Percentiles rank a stretch among this genome's conserved stretches.
Evolutionary conservation across 495 filamentous ascomycete genomes (phyloP).

Genomic region (Podospora anserina): DNA sequence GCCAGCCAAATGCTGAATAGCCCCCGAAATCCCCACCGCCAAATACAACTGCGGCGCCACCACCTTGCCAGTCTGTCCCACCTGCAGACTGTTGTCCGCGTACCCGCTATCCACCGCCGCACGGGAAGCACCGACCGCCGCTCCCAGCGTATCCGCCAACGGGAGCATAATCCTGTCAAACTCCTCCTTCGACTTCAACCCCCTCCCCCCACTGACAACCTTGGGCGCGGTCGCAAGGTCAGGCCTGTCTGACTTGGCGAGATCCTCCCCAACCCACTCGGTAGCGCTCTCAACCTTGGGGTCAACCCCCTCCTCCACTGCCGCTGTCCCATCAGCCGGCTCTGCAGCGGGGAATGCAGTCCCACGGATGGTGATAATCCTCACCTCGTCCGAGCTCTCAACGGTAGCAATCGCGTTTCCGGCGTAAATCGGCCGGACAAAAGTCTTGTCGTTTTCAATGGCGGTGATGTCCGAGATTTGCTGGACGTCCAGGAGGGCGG

Average conservation of each 20-base stretch:
- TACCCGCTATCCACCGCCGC: conserved; percentile 97
- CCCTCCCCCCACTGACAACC: conserved; percentile 92
- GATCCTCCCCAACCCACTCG: conserved; percentile 92
- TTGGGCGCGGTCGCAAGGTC: conserved; percentile 82
- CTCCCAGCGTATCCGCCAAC: conserved; percentile 84
- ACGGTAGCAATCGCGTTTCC: conserved; percentile 98
- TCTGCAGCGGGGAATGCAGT: conserved; percentile 75
- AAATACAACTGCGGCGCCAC: conserved; percentile 95
- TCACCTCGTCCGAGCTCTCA: conserved; percentile 79
- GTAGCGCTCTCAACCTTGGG: conserved; percentile 66
- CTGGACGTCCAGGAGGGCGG: conserved; percentile 89
- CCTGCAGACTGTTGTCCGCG: conserved; percentile 98
- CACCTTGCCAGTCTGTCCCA: conserved; percentile 98
- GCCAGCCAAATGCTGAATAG: conserved; percentile 96
- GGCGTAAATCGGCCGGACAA: conserved; percentile 95
- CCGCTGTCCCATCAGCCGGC: conserved; percentile 50
- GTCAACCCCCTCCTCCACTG: conserved; percentile 64
- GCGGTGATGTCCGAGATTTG: conserved; percentile 87
- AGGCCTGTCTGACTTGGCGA: conserved; percentile 90
- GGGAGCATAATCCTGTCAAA: conserved; percentile 91
- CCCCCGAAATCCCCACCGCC: conserved; percentile 91
- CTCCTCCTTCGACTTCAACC: conserved; percentile 94
- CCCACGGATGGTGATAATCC: conserved; percentile 86
- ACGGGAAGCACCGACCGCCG: conserved; percentile 89
- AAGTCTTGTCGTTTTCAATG: conserved; percentile 88